A percentile compares a stretch with the other conserved stretches of the same genome.
Conservation (phyloP, 805 yeast genomes). For the Candida insectorum region DNA sequence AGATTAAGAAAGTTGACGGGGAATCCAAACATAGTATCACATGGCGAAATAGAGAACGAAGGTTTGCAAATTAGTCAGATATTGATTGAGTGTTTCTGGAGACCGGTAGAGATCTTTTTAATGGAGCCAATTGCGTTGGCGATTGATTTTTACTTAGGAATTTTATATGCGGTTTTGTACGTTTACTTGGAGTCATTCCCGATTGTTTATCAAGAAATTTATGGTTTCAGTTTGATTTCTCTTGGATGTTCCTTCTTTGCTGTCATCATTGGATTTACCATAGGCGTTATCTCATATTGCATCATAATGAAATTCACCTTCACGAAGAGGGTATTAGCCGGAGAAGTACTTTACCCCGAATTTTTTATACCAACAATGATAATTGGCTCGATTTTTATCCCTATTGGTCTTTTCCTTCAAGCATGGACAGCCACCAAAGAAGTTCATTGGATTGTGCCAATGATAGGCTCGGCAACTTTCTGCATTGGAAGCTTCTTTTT, state of each 20-base stretch:
- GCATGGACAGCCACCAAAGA: conserved; percentile 46
- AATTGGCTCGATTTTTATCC: conserved; percentile 38
- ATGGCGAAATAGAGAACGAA: conserved; percentile 33
- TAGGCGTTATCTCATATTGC: conserved; percentile 23
- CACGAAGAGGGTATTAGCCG: conserved; percentile 18
- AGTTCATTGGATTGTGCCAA: conserved; percentile 50
- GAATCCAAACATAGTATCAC: conserved; percentile 38
- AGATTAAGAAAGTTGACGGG: conserved; percentile 50
- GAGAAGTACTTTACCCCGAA: conserved; percentile 35
- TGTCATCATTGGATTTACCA: conserved; percentile 52
- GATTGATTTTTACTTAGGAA: conserved; percentile 48
- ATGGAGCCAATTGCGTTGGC: conserved; percentile 57
- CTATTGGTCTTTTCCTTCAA: conserved; percentile 42
- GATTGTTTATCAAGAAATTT: conserved; percentile 42
- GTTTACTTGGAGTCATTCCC: conserved; percentile 55
- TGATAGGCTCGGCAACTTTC: conserved; percentile 41
- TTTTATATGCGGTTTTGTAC: conserved; percentile 52
- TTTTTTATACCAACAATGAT: conserved; percentile 41
- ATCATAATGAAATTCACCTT: conserved; percentile 19
- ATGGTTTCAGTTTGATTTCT: conserved; percentile 46
- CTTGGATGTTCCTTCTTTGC: conserved; percentile 48
- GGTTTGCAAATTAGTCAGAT: conserved; percentile 17
- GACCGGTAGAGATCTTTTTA: conserved; percentile 48
- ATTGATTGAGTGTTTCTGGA: conserved; percentile 35
- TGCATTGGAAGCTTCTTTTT: conserved; percentile 38